Percentiles rank a stretch among this genome's conserved stretches.
These are phyloP conservation scores for Cyphellophora europaea DNA, from an alignment of 2,329 filamentous ascomycete genomes.

Conservation along the genomic window DNA sequence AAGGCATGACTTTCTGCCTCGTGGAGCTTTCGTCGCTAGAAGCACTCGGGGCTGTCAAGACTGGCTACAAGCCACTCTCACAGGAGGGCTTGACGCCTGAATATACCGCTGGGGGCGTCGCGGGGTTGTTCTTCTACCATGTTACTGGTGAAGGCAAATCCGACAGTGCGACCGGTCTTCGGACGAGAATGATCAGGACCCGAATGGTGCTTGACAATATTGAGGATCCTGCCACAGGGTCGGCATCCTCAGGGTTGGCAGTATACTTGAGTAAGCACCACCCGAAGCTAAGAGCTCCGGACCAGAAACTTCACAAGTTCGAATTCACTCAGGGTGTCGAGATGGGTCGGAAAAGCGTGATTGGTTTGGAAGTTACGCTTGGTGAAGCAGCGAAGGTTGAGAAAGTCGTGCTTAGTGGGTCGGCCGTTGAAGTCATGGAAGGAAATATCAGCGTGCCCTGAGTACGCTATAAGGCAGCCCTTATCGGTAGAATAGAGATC, in stretches of 20 bases:
- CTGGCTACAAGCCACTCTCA: slow-evolving; percentile 26
- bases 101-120: slow-evolving; percentile 23
- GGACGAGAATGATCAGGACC: slow-evolving; percentile 10
- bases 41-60: slow-evolving; percentile 36
- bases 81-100: slow-evolving; percentile 20
- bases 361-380: slow-evolving; percentile 23
- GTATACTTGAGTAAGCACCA: slow-evolving; percentile 44
- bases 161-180: slow-evolving; percentile 3
- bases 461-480: no score
- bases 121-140: slow-evolving; percentile 9
- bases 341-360: slow-evolving; percentile 46
- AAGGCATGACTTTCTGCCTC: slow-evolving; percentile 49
- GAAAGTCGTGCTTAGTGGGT: slow-evolving; percentile 25
- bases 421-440: slow-evolving; percentile 26
- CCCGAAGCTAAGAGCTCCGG: slow-evolving; percentile 16
- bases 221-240: slow-evolving; percentile 56
- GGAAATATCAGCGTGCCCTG: slow-evolving; percentile 23
- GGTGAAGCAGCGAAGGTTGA: slow-evolving; percentile 17
- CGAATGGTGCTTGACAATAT: slow-evolving; percentile 19
- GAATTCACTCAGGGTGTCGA: slow-evolving; percentile 56
- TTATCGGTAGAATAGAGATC: no score
- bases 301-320: slow-evolving; percentile 29
- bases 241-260: slow-evolving; percentile 49
- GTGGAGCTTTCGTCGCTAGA: slow-evolving; percentile 53
- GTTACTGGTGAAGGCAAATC: slow-evolving; percentile 1